A percentile compares a stretch with the other conserved stretches of the same genome.
phyloP scores from a whole-genome alignment of 2,329 filamentous ascomycete genomes.

The Colletotrichum sp. region DNA sequence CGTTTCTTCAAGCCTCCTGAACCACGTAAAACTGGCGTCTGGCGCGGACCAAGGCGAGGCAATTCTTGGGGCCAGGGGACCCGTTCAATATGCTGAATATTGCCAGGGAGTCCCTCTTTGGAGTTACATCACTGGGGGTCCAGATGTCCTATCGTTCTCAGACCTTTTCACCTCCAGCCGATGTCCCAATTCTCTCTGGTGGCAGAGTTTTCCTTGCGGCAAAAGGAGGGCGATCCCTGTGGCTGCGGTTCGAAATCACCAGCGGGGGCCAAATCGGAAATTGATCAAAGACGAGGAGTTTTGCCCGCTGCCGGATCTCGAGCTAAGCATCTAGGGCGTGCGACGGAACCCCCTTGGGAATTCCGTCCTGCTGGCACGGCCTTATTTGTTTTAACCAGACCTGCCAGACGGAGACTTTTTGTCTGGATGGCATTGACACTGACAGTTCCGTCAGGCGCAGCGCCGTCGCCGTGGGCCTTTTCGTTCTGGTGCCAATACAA shows the following conservation, averaged over 20 bases:
- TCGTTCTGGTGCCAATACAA: neutral
- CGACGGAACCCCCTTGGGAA: neutral
- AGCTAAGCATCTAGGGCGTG: neutral
- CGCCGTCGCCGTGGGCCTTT: neutral
- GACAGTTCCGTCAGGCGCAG: neutral
- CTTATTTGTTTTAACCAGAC: neutral
- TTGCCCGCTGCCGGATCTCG: neutral
- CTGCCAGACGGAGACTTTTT: neutral
- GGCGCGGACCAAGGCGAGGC: neutral
- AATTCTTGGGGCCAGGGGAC: neutral
- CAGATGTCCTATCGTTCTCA: neutral
- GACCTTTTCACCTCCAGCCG: neutral
- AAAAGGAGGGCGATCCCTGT: constrained; percentile 1
- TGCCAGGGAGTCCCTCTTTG: neutral
- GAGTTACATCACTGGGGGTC: neutral
- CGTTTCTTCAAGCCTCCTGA: neutral
- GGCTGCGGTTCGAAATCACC: neutral
- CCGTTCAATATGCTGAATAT: neutral
- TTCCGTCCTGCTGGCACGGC: neutral
- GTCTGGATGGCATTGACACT: neutral
- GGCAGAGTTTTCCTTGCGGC: neutral
- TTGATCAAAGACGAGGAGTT: neutral
- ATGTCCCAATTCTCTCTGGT: neutral
- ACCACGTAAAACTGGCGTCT: neutral
- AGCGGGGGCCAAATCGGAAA: constrained; percentile 11